Conservation (phyloP, 805 yeast genomes). For the Metschnikowia gruessii region DNA sequence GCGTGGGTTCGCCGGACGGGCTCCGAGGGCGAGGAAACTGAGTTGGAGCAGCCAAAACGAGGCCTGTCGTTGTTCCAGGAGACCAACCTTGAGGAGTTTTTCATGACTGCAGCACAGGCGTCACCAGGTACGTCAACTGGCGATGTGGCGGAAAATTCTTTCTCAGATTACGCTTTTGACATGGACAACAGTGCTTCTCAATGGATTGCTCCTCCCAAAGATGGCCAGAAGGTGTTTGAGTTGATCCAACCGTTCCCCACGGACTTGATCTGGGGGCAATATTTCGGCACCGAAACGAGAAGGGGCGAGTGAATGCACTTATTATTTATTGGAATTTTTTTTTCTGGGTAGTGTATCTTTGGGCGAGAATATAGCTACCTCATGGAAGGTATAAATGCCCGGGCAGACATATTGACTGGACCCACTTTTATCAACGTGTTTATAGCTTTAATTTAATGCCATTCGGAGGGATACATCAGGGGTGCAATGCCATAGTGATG, state of each 20-base stretch:
- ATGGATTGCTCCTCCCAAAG: conserved; percentile 26
- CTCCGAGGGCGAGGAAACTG: not conserved
- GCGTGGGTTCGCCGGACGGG: conserved; percentile 4
- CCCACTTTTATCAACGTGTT: no score
- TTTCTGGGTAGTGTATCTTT: no score
- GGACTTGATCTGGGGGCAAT: conserved; percentile 69
- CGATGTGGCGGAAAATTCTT: conserved; percentile 1
- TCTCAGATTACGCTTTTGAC: not conserved
- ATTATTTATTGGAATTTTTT: no score
- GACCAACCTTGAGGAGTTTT: conserved; percentile 42
- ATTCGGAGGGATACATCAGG: no score
- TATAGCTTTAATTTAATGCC: no score
- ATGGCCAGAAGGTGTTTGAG: conserved; percentile 57
- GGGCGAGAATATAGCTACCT: no score
- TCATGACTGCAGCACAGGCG: conserved; percentile 44
- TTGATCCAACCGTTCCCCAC: conserved; percentile 62
- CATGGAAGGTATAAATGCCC: no score
- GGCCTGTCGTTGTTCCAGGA: conserved; percentile 3
- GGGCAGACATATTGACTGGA: no score
- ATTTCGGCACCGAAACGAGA: conserved; percentile 29
- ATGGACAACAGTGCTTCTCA: not conserved
- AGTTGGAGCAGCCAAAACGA: not conserved
- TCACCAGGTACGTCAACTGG: conserved; percentile 17
- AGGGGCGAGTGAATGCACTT: no score
- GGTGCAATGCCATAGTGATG: no score